These are phyloP conservation scores for Talaromyces funiculosus DNA, from an alignment of 2,329 filamentous ascomycete species.

Conservation along the genomic window DNA sequence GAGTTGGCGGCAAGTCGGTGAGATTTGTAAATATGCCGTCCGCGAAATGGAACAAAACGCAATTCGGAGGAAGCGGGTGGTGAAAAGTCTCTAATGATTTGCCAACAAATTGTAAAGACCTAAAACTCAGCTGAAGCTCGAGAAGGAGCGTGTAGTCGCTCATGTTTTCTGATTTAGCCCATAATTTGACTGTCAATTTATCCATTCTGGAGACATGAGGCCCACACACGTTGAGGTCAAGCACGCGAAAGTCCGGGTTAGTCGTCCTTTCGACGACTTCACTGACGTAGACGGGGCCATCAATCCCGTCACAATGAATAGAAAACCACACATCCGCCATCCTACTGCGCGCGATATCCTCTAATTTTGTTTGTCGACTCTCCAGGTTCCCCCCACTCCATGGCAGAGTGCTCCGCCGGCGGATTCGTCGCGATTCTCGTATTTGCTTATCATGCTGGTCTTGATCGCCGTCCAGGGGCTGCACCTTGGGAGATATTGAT, in stretches of 20 bases:
- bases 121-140: slow-evolving; percentile 65
- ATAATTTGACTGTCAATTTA: slow-evolving; percentile 63
- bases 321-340: slow-evolving; percentile 90
- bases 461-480: slow-evolving; percentile 16
- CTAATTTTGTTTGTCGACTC: slow-evolving; percentile 66
- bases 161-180: slow-evolving; percentile 58
- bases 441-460: slow-evolving; percentile 17
- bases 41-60: slow-evolving; percentile 74
- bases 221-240: slow-evolving; percentile 63
- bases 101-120: slow-evolving; percentile 71
- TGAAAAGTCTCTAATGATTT: slow-evolving; percentile 58
- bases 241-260: slow-evolving; percentile 84
- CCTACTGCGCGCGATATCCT: slow-evolving; percentile 62
- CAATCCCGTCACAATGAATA: slow-evolving; percentile 61
- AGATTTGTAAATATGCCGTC: slow-evolving; percentile 81
- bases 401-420: slow-evolving; percentile 56
- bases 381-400: slow-evolving; percentile 57
- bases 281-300: slow-evolving; percentile 82
- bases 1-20: slow-evolving; percentile 56
- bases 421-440: slow-evolving; percentile 22
- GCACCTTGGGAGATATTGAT: slow-evolving; percentile 18
- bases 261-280: slow-evolving; percentile 74
- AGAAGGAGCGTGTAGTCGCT: slow-evolving; percentile 59
- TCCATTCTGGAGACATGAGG: slow-evolving; percentile 62
- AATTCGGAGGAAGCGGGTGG: slow-evolving; percentile 72